Conservation (phyloP, 495 filamentous ascomycete genomes). For the Rhizodiscina lignyota region DNA sequence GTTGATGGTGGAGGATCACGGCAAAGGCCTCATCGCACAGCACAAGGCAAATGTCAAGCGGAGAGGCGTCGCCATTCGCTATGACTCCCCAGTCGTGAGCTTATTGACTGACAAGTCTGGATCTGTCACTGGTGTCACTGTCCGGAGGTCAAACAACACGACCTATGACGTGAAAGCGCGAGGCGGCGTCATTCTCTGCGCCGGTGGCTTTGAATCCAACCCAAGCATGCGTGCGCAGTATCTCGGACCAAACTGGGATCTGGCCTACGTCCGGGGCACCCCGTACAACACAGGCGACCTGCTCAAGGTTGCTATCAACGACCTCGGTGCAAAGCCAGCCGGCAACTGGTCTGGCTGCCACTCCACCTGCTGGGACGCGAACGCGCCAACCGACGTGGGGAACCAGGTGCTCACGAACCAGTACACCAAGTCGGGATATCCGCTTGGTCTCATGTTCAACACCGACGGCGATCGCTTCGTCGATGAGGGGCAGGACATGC, state of each 20-base stretch:
- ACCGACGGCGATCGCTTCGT: conserved; percentile 38
- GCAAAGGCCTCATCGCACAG: conserved; percentile 36
- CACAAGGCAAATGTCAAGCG: conserved; percentile 25
- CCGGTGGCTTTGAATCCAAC: conserved; percentile 45
- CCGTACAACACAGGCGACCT: conserved; percentile 42
- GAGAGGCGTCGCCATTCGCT: conserved; percentile 27
- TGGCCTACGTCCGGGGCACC: conserved; percentile 41
- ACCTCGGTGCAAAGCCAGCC: conserved; percentile 27
- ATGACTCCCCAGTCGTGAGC: conserved; percentile 24
- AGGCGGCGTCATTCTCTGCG: conserved; percentile 35
- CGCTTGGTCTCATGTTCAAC: conserved; percentile 47
- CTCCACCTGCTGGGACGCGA: conserved; percentile 43
- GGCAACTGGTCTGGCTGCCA: conserved; percentile 50
- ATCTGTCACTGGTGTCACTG: conserved; percentile 22
- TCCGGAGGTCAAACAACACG: conserved; percentile 10
- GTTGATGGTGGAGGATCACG: conserved; percentile 37
- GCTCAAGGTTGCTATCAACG: conserved; percentile 30
- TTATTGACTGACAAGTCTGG: conserved; percentile 20
- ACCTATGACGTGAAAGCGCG: conserved; percentile 18
- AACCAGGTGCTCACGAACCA: conserved; percentile 39
- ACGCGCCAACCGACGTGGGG: conserved; percentile 31
- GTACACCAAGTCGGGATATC: conserved; percentile 51
- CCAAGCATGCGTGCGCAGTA: conserved; percentile 35
- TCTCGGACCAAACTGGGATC: conserved; percentile 44
- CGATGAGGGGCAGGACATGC: conserved; percentile 43